Evolutionary conservation across 192 early-diverging fungal species (phyloP).

Genomic region (Coemansia javaensis): DNA sequence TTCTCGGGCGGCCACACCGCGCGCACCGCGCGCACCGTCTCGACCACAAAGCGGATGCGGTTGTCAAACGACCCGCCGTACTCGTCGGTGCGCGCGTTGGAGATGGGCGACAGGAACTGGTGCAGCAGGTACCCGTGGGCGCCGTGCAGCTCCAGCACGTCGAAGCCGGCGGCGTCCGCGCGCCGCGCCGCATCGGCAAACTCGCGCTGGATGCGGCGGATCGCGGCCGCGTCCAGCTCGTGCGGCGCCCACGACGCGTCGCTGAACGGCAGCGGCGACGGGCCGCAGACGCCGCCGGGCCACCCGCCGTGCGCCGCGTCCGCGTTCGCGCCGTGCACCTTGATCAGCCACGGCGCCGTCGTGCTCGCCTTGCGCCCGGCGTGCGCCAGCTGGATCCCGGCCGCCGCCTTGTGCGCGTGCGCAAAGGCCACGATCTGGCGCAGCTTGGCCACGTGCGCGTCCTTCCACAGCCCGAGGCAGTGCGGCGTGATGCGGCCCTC

Average conservation of each 20-base stretch:
- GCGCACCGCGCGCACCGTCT: conserved; percentile 61
- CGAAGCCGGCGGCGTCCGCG: conserved; percentile 76
- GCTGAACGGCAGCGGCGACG: conserved; percentile 54
- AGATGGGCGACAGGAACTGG: conserved; percentile 72
- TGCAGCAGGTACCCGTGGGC: conserved; percentile 89
- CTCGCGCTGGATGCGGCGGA: conserved; percentile 56
- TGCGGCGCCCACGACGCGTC: conserved; percentile 18
- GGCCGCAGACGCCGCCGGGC: conserved; percentile 66
- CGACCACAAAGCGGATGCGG: conserved; percentile 69
- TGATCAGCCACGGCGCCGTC: conserved; percentile 15
- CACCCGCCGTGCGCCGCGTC: conserved; percentile 56
- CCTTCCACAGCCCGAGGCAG: conserved; percentile 77
- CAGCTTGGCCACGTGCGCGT: conserved; percentile 63
- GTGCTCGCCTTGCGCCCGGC: conserved; percentile 72
- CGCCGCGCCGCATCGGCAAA: conserved; percentile 66
- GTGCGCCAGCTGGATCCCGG: conserved; percentile 78
- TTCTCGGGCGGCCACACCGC: conserved; percentile 70
- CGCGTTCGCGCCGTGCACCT: conserved; percentile 7
- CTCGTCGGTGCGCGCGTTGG: conserved; percentile 83
- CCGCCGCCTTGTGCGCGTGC: conserved; percentile 56
- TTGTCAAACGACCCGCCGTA: conserved; percentile 93
- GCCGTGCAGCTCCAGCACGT: conserved; percentile 84
- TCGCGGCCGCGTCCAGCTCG: conserved; percentile 62
- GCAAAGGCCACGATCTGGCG: conserved; percentile 51
- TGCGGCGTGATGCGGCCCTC: conserved; percentile 75